Conservation (phyloP, 257 asterid species). For the Ligustrum vulgare region DNA sequence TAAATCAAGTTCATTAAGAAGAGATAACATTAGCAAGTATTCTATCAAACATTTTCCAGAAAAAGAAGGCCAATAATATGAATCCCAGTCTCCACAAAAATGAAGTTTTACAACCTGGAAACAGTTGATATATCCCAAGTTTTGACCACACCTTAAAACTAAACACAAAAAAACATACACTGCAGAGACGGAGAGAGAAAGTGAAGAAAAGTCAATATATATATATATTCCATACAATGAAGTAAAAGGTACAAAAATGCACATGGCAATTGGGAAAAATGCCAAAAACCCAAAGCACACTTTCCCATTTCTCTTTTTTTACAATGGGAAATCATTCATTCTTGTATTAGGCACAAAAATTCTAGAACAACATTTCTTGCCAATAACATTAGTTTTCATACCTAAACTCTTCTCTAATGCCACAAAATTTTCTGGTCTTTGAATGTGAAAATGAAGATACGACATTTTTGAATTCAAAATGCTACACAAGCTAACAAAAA, state of each 20-base stretch:
- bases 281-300: slow-evolving; percentile 43
- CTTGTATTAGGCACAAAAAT: slow-evolving; percentile 35
- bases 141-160: slow-evolving; percentile 32
- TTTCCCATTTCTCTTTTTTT: slow-evolving; percentile 30
- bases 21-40: neutral
- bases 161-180: slow-evolving; percentile 17
- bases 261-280: slow-evolving; percentile 58
- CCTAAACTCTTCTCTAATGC: slow-evolving; percentile 13
- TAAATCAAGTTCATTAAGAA: neutral
- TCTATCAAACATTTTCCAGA: neutral
- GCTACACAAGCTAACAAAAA: slow-evolving; percentile 43
- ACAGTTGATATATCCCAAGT: slow-evolving; percentile 31
- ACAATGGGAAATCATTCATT: slow-evolving; percentile 24
- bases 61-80: neutral
- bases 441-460: neutral
- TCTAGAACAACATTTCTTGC: slow-evolving; percentile 23
- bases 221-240: slow-evolving; percentile 42
- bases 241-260: slow-evolving; percentile 55
- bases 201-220: slow-evolving; percentile 36
- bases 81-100: neutral
- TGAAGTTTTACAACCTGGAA: slow-evolving; percentile 15
- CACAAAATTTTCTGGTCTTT: slow-evolving; percentile 28
- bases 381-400: neutral
- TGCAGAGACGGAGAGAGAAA: too few species aligned
- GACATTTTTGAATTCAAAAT: slow-evolving; percentile 10